Evolutionary conservation across 371 early-diverging fungal genomes (phyloP).

Genomic region (Zychaea mexicana): DNA sequence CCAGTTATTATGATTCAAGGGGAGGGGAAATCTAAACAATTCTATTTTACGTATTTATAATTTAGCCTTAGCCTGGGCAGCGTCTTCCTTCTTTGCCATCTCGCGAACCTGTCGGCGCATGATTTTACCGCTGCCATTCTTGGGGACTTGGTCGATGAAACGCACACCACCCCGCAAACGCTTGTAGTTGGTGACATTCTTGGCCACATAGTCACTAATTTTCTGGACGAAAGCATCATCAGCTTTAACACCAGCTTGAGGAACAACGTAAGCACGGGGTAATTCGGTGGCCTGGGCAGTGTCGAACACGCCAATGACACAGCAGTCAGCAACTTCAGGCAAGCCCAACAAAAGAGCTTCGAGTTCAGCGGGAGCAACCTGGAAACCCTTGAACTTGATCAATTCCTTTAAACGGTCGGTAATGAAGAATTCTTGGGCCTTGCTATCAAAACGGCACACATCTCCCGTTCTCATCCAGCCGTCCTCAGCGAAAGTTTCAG

Average conservation of each 20-base stretch:
- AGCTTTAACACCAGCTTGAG: conserved; percentile 21
- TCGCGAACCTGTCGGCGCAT: conserved; percentile 57
- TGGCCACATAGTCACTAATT: conserved; percentile 62
- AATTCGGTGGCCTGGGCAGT: conserved; percentile 72
- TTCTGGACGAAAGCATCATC: conserved; percentile 37
- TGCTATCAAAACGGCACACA: conserved; percentile 63
- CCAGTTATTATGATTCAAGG: no score
- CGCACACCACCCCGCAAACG: conserved; percentile 77
- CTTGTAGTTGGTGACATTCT: conserved; percentile 74
- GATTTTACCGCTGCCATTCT: conserved; percentile 80
- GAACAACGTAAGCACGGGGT: conserved; percentile 80
- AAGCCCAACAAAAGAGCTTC: conserved; percentile 79
- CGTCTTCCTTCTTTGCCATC: conserved; percentile 43
- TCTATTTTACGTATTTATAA: conserved; percentile 10
- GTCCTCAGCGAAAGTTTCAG: conserved; percentile 60
- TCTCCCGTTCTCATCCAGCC: conserved; percentile 90
- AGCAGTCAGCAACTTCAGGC: conserved; percentile 71
- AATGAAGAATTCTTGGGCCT: conserved; percentile 53
- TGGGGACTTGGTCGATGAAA: conserved; percentile 74
- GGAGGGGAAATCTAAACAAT: not conserved
- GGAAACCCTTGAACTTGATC: conserved; percentile 78
- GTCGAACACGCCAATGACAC: conserved; percentile 71
- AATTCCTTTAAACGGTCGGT: conserved; percentile 78
- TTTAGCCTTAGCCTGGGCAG: conserved; percentile 20
- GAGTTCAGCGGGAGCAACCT: conserved; percentile 74